phyloP scores from a whole-genome alignment of 164 flowering plant species.

The Tinospora cordifolia region DNA sequence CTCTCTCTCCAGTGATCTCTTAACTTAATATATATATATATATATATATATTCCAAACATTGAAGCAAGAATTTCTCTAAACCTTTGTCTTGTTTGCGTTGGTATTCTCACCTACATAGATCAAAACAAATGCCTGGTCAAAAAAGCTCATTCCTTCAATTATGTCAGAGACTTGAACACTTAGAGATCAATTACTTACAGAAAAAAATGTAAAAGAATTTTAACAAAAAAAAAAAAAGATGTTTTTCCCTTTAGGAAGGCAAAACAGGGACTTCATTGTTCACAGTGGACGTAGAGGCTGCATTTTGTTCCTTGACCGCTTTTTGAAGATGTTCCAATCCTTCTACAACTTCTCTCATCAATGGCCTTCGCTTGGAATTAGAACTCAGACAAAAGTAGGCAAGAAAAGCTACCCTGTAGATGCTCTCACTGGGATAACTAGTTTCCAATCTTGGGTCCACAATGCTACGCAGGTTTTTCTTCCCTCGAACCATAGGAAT shows the following conservation, averaged over 20 bases:
- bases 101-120: no score
- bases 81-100: no score
- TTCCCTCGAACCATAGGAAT: neutral
- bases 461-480: neutral
- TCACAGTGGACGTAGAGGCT: neutral
- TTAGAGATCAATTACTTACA: neutral
- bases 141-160: neutral
- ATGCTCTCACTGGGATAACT: neutral
- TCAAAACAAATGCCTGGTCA: no score
- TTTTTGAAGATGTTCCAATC: conserved; percentile 2
- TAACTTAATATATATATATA: no score
- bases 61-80: no score
- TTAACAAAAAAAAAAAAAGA: neutral
- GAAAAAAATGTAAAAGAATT: no score
- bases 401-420: conserved; percentile 1
- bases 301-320: neutral
- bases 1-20: no score
- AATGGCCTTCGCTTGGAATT: conserved; percentile 1
- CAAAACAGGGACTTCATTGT: neutral
- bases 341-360: neutral
- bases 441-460: neutral
- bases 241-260: neutral
- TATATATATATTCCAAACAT: no score
- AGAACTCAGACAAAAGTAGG: neutral
- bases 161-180: neutral